phyloP scores from a whole-genome alignment of 2,329 filamentous ascomycete genomes.

The Curvularia hawaiiensis region DNA sequence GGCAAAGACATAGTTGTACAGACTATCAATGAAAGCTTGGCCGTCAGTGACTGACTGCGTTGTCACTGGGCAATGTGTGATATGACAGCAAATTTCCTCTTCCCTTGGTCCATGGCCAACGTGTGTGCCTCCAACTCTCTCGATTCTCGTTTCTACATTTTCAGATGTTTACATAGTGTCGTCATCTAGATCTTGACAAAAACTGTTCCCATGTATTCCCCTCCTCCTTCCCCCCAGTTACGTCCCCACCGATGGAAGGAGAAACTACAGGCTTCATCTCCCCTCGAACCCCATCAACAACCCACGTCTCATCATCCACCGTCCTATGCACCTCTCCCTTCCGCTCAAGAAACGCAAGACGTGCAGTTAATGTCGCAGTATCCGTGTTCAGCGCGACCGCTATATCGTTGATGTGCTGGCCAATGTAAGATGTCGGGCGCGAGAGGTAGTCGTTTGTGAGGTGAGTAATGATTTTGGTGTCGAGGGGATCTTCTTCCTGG shows the following conservation, averaged over 20 bases:
- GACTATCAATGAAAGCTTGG: neutral
- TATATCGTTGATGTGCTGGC: slow-evolving; percentile 14
- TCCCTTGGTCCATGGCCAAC: too few species aligned
- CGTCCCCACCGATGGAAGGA: too few species aligned
- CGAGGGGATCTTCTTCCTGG: neutral
- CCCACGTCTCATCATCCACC: slow-evolving; percentile 24
- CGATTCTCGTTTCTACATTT: too few species aligned
- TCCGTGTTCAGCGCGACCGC: slow-evolving; percentile 11
- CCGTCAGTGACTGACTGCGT: neutral
- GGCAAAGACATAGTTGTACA: neutral
- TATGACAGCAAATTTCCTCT: too few species aligned
- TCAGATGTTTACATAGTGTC: too few species aligned
- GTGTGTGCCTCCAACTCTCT: too few species aligned
- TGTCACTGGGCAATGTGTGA: neutral
- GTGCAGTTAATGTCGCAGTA: neutral
- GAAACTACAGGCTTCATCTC: neutral
- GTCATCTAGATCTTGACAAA: neutral
- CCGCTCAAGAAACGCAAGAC: too few species aligned
- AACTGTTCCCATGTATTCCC: too few species aligned
- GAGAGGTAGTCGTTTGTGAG: slow-evolving; percentile 19
- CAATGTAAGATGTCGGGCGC: slow-evolving; percentile 27
- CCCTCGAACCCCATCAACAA: slow-evolving; percentile 11
- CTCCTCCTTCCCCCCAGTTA: too few species aligned
- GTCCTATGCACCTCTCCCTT: slow-evolving; percentile 22
- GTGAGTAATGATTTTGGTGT: slow-evolving; percentile 15